A percentile compares a stretch with the other conserved stretches of the same genome.
Conservation (phyloP, 2,329 filamentous ascomycete species). For the Fusarium chlamydosporum region DNA sequence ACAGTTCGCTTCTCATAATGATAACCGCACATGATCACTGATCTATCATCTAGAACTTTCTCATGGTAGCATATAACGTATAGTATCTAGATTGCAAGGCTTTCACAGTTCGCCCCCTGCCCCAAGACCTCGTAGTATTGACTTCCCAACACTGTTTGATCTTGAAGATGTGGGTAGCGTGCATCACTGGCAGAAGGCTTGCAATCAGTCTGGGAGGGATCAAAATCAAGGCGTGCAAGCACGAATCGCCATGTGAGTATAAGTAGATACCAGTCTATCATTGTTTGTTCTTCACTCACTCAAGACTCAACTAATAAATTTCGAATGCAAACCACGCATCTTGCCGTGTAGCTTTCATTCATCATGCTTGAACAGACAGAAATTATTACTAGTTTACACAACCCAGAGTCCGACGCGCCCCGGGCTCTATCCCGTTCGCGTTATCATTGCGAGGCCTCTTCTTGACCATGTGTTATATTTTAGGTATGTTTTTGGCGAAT, state of each 20-base stretch:
- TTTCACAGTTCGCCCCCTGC: too few relatives aligned
- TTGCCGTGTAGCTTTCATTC: slow-evolving; percentile 46
- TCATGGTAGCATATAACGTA: not conserved
- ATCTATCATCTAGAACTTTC: not conserved
- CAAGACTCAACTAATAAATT: slow-evolving; percentile 1
- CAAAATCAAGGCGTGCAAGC: not conserved
- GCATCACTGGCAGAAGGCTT: too few relatives aligned
- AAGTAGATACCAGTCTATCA: slow-evolving; percentile 3
- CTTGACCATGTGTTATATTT: slow-evolving; percentile 43
- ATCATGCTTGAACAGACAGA: slow-evolving; percentile 51
- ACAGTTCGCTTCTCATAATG: not conserved
- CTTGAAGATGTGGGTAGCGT: too few relatives aligned
- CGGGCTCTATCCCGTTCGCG: slow-evolving; percentile 46
- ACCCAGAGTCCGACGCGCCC: slow-evolving; percentile 47
- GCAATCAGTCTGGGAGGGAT: too few relatives aligned
- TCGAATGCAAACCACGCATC: slow-evolving; percentile 26
- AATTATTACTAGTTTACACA: slow-evolving; percentile 54
- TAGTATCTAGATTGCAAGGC: too few relatives aligned
- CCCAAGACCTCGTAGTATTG: too few relatives aligned
- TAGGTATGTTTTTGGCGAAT: slow-evolving; percentile 32
- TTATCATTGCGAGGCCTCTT: slow-evolving; percentile 42
- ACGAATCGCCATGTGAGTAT: not conserved
- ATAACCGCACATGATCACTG: not conserved
- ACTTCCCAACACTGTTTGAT: too few relatives aligned
- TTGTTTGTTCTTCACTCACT: slow-evolving; percentile 7